Conservation (phyloP, 805 yeast species). For the Saccharomycopsis synnaedendra region DNA sequence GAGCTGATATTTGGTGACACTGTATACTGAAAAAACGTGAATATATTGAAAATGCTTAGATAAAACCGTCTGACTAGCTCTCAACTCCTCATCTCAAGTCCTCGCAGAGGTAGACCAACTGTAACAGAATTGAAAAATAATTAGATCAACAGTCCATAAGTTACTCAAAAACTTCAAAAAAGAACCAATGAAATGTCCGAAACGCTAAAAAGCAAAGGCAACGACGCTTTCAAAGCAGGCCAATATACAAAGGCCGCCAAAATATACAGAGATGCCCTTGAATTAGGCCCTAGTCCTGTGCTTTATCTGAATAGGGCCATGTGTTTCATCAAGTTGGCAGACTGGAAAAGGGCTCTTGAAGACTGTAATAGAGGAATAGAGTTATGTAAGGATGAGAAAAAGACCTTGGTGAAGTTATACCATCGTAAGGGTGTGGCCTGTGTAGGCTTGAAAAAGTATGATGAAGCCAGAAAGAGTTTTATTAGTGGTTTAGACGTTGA, state of each 20-base stretch:
- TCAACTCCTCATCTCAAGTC: too few relatives aligned
- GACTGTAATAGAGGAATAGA: slow-evolving; percentile 41
- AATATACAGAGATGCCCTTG: slow-evolving; percentile 45
- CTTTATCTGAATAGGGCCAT: slow-evolving; percentile 61
- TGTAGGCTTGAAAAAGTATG: too few relatives aligned
- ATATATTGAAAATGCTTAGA: too few relatives aligned
- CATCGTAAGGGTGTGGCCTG: slow-evolving; percentile 39
- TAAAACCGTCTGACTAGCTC: too few relatives aligned
- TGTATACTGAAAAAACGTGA: too few relatives aligned
- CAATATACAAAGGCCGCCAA: slow-evolving; percentile 40
- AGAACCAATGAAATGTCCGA: background rate
- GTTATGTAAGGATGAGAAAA: slow-evolving; percentile 5
- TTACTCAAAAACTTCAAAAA: too few relatives aligned
- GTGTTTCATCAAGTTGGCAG: slow-evolving; percentile 41
- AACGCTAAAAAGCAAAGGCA: slow-evolving; percentile 32
- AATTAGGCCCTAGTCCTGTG: slow-evolving; percentile 36
- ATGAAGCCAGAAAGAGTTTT: too few relatives aligned
- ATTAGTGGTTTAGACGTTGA: slow-evolving; percentile 29
- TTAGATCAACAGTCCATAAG: too few relatives aligned
- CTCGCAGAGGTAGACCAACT: too few relatives aligned
- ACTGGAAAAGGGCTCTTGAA: slow-evolving; percentile 36
- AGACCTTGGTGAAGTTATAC: slow-evolving; percentile 33
- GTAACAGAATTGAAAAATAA: too few relatives aligned
- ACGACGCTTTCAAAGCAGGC: slow-evolving; percentile 34
- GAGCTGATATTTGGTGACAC: too few relatives aligned